A percentile compares a stretch with the other conserved stretches of the same genome.
phyloP scores from a whole-genome alignment of 1,284 basidiomycete genomes.

The Porodaedalea pini region DNA sequence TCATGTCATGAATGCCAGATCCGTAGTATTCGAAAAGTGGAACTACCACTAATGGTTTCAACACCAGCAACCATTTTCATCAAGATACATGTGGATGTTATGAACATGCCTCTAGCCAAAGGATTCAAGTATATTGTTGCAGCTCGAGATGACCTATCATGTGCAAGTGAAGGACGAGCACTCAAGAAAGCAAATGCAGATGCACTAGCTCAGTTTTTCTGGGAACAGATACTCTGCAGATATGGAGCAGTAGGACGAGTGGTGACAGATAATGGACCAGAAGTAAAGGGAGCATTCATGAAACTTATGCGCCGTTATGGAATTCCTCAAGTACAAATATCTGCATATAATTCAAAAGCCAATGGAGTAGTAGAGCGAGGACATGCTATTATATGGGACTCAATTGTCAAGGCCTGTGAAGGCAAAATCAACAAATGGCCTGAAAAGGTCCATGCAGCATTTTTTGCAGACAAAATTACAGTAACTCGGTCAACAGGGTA shows the following conservation, averaged over 20 bases:
- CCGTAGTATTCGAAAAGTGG: slow-evolving; percentile 19
- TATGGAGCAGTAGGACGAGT: slow-evolving; percentile 30
- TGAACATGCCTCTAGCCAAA: slow-evolving; percentile 27
- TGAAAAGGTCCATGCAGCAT: no score
- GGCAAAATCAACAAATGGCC: no score
- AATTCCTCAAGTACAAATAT: no score
- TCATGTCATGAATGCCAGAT: slow-evolving; percentile 39
- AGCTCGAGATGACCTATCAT: slow-evolving; percentile 23
- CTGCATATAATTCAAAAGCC: no score
- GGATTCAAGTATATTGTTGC: slow-evolving; percentile 31
- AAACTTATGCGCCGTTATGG: no score
- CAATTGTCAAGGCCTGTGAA: no score
- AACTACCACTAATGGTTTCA: slow-evolving; percentile 33
- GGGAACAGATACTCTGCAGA: slow-evolving; percentile 29
- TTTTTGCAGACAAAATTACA: no score
- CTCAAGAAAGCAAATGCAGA: slow-evolving; percentile 22
- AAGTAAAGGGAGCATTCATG: neutral
- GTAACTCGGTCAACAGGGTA: slow-evolving; percentile 21
- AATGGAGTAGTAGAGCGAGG: no score
- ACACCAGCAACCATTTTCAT: slow-evolving; percentile 30
- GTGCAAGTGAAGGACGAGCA: slow-evolving; percentile 25
- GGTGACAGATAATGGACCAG: no score
- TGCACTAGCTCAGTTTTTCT: slow-evolving; percentile 27
- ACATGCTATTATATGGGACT: no score
- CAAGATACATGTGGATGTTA: slow-evolving; percentile 33